Percentiles rank a stretch among this genome's conserved stretches.
These are phyloP conservation scores for Hysterium pulicare DNA, from an alignment of 2,329 filamentous ascomycete species.

Conservation along the genomic window DNA sequence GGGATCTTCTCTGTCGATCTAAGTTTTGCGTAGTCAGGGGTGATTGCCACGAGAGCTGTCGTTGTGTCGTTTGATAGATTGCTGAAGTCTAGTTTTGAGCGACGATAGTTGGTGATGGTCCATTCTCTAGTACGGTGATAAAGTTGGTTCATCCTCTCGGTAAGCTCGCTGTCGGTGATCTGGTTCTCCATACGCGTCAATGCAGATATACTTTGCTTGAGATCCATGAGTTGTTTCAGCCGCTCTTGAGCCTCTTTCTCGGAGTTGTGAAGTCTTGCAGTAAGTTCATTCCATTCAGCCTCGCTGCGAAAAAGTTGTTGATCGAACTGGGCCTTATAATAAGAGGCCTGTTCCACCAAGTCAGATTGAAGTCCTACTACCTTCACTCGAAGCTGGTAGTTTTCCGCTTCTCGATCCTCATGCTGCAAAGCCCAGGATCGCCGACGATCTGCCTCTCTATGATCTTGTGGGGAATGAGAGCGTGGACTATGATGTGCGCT, in stretches of 20 bases:
- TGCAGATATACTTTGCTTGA: slow-evolving; percentile 70
- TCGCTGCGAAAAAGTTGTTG: slow-evolving; percentile 5
- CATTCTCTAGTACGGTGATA: slow-evolving; percentile 71
- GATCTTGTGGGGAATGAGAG: slow-evolving; percentile 5
- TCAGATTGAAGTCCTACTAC: slow-evolving; percentile 25
- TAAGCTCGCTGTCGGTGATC: slow-evolving; percentile 64
- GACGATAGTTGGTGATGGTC: slow-evolving; percentile 67
- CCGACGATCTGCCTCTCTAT: slow-evolving; percentile 5
- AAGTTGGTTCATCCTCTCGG: slow-evolving; percentile 58
- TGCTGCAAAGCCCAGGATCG: slow-evolving; percentile 6
- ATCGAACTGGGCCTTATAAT: slow-evolving; percentile 12
- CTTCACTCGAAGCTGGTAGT: slow-evolving; percentile 20
- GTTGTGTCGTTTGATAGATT: slow-evolving; percentile 16
- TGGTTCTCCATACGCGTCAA: slow-evolving; percentile 61
- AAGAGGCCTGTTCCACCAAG: slow-evolving; percentile 15
- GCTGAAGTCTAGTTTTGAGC: slow-evolving; percentile 49
- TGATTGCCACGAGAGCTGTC: slow-evolving; percentile 15
- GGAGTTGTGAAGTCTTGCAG: slow-evolving; percentile 26
- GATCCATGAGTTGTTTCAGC: slow-evolving; percentile 59
- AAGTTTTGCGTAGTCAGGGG: slow-evolving; percentile 12
- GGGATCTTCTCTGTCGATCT: slow-evolving; percentile 23
- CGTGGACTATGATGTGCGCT: slow-evolving; percentile 1
- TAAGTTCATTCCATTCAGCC: slow-evolving; percentile 25
- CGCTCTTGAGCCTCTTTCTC: slow-evolving; percentile 57
- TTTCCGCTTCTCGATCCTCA: slow-evolving; percentile 20